phyloP scores from a whole-genome alignment of 495 filamentous ascomycete genomes.

The Daldinia caldariorum region DNA sequence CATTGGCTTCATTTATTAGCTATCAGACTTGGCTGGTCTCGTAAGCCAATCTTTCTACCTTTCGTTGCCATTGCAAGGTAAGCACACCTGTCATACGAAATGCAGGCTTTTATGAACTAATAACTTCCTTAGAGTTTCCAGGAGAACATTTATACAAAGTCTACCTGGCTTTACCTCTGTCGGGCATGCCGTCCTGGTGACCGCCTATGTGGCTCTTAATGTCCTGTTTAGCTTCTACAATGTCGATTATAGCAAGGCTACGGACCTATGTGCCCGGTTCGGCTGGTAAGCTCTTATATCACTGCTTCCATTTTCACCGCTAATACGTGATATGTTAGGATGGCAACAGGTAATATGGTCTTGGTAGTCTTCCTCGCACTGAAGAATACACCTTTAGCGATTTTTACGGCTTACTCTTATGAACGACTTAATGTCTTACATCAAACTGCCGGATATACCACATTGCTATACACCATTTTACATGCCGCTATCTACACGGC shows the following conservation, averaged over 20 bases:
- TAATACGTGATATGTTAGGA: constrained; percentile 52
- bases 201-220: constrained; percentile 62
- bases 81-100: constrained; percentile 2
- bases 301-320: background rate
- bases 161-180: constrained; percentile 62
- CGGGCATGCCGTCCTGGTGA: constrained; percentile 59
- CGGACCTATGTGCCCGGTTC: constrained; percentile 53
- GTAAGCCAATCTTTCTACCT: constrained; percentile 31
- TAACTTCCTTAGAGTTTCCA: constrained; percentile 39
- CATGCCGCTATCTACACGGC: constrained; percentile 58
- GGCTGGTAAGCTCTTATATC: constrained; percentile 58
- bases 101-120: constrained; percentile 18
- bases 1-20: constrained; percentile 54
- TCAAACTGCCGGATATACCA: constrained; percentile 66
- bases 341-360: constrained; percentile 62
- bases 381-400: constrained; percentile 68
- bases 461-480: constrained; percentile 55
- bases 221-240: constrained; percentile 59
- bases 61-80: constrained; percentile 35
- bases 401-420: constrained; percentile 67
- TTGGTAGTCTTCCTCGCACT: constrained; percentile 68
- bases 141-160: constrained; percentile 57
- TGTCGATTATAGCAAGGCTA: constrained; percentile 48
- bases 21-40: constrained; percentile 30
- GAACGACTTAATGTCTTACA: constrained; percentile 69